Conservation (phyloP, 257 asterid species). For the Capsicum baccatum region DNA sequence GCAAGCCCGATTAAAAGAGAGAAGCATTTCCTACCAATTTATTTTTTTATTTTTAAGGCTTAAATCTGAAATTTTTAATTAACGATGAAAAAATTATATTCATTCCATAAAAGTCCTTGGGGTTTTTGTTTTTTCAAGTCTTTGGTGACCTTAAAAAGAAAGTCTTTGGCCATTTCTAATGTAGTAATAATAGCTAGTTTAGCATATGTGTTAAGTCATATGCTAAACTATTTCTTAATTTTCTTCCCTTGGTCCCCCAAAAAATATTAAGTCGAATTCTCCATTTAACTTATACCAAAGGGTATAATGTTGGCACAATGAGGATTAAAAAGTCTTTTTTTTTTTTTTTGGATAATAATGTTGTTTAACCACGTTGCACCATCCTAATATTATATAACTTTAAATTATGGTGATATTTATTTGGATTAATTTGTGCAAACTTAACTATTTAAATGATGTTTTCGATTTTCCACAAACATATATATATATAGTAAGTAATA, state of each 20-base stretch:
- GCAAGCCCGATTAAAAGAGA: background rate
- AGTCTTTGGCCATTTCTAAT: background rate
- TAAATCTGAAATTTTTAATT: background rate
- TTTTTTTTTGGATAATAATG: too few species aligned
- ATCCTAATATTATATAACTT: too few species aligned
- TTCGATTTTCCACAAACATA: background rate
- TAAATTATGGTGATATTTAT: background rate
- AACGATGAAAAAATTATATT: background rate
- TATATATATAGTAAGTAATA: too few species aligned
- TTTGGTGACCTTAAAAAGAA: background rate
- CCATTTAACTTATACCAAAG: too few species aligned
- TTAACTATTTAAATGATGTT: background rate
- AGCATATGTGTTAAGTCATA: background rate
- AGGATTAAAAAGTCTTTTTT: too few species aligned
- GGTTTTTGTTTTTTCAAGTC: background rate
- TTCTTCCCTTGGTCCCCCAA: too few species aligned
- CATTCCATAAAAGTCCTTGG: background rate
- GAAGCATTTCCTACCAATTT: background rate
- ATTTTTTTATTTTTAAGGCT: background rate
- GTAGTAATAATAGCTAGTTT: background rate
- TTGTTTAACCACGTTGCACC: background rate
- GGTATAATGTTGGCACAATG: too few species aligned
- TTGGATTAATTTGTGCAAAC: accelerated
- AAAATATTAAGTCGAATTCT: too few species aligned
- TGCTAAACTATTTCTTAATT: too few species aligned